Conservation (phyloP, 208 protist species). For the Acanthamoeba triangularis region DNA sequence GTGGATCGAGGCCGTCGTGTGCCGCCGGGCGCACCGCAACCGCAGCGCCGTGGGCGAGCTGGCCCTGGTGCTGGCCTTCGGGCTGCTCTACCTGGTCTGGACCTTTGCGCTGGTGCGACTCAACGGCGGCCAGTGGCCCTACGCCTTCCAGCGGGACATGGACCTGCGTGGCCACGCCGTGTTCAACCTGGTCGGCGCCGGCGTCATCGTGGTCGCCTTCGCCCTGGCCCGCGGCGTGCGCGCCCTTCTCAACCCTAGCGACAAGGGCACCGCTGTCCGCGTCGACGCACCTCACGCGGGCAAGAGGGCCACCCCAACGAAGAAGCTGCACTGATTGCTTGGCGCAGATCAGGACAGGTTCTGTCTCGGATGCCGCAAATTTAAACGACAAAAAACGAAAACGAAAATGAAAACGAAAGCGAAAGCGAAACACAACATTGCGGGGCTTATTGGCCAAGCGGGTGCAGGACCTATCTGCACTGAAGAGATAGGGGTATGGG, state of each 20-base stretch:
- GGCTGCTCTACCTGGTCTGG: slow-evolving; percentile 38
- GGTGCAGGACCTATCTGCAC: no score
- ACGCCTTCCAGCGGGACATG: slow-evolving; percentile 53
- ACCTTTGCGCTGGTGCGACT: not conserved
- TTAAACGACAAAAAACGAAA: no score
- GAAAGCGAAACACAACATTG: no score
- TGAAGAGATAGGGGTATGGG: no score
- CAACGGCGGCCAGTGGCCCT: slow-evolving; percentile 31
- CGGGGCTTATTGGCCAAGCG: no score
- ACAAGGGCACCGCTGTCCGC: no score
- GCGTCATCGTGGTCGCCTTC: not conserved
- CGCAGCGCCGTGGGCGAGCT: not conserved
- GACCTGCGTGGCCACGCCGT: not conserved
- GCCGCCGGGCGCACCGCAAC: not conserved
- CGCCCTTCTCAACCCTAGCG: not conserved
- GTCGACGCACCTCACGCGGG: no score
- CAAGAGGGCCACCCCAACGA: no score
- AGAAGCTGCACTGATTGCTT: no score
- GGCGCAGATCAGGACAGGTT: no score
- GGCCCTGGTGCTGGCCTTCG: not conserved
- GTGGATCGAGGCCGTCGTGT: not conserved
- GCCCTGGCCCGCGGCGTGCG: not conserved
- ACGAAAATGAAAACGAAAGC: no score
- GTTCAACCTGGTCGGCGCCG: slow-evolving; percentile 25
- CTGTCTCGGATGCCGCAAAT: no score